Percentiles rank a stretch among this genome's conserved stretches.
Evolutionary conservation across 163 green algal genomes (phyloP).

Genomic region (Chloromonas sp.): DNA sequence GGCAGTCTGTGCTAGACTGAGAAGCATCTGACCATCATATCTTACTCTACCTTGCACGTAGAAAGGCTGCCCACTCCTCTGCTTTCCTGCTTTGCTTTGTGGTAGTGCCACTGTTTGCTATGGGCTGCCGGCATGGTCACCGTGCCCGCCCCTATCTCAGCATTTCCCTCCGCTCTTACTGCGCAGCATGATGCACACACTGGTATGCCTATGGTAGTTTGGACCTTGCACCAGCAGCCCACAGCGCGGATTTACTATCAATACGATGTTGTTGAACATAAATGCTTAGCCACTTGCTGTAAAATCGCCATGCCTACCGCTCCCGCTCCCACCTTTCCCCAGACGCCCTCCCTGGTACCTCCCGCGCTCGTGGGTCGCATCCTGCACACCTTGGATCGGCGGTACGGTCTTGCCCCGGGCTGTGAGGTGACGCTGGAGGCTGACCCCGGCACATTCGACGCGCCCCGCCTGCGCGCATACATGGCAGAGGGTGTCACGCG

Average conservation of each 20-base stretch:
- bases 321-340: neutral
- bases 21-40: neutral
- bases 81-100: neutral
- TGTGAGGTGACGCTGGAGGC: slow-evolving; percentile 85
- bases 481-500: slow-evolving; percentile 70
- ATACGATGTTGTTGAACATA: neutral
- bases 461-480: slow-evolving; percentile 58
- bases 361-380: slow-evolving; percentile 59
- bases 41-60: neutral
- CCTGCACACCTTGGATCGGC: slow-evolving; percentile 43
- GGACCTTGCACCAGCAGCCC: no score
- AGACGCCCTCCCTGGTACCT: slow-evolving; percentile 86
- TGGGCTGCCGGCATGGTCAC: neutral
- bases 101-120: neutral
- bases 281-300: neutral
- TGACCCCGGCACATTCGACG: slow-evolving; percentile 90
- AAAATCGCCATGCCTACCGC: neutral
- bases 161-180: no score
- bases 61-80: neutral
- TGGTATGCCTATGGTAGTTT: no score
- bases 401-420: slow-evolving; percentile 35
- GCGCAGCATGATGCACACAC: no score
- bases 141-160: no score
- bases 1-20: neutral
- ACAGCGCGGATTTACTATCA: neutral